Conservation (phyloP, 1,139 yeast genomes). For the Zygosaccharomyces sapae region DNA sequence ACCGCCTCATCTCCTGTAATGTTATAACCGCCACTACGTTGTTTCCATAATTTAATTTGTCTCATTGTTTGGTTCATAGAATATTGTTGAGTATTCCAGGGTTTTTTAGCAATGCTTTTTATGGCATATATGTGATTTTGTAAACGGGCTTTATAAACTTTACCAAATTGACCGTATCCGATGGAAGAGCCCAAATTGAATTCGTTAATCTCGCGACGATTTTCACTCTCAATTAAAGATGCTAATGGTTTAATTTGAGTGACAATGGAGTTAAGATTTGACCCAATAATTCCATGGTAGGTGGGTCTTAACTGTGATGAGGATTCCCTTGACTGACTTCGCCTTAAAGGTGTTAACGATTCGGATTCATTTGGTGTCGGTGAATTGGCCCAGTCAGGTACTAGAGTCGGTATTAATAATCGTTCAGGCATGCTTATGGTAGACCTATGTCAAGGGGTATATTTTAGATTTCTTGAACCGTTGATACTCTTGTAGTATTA, state of each 20-base stretch:
- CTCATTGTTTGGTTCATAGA: conserved; percentile 35
- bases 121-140: conserved; percentile 20
- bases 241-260: conserved; percentile 11
- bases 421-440: conserved; percentile 1
- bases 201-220: conserved; percentile 17
- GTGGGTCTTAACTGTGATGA: conserved; percentile 11
- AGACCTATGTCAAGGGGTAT: neutral
- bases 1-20: conserved; percentile 26
- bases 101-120: conserved; percentile 31
- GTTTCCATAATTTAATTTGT: conserved; percentile 28
- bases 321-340: conserved; percentile 10
- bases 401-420: conserved; percentile 4
- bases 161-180: conserved; percentile 45
- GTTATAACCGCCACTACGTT: conserved; percentile 14
- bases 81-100: conserved; percentile 24
- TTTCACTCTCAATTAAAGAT: conserved; percentile 10
- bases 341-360: conserved; percentile 2
- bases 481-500: conserved; percentile 1
- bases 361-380: neutral
- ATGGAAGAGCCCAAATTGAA: conserved; percentile 26
- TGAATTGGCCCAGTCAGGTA: conserved; percentile 4
- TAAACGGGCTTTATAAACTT: conserved; percentile 37
- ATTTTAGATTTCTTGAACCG: neutral
- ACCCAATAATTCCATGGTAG: conserved; percentile 16
- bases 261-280: conserved; percentile 9